A percentile compares a stretch with the other conserved stretches of the same genome.
Conservation (phyloP, 345 rosid species). For the Sonneratia alba region DNA sequence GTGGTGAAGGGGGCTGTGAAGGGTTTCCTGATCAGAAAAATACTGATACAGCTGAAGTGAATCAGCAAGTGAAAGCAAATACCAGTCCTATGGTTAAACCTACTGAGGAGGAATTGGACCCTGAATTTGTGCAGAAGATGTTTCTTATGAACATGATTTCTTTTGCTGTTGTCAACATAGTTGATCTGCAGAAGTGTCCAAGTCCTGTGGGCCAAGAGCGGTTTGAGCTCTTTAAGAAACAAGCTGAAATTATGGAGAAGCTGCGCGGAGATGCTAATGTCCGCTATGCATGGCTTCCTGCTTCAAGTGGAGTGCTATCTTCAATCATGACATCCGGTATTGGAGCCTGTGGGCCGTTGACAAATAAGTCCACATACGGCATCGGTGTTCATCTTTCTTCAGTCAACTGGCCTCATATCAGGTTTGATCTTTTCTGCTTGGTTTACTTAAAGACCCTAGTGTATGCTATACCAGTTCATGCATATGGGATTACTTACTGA, state of each 20-base stretch:
- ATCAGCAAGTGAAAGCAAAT: constrained; percentile 17
- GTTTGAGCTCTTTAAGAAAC: constrained; percentile 63
- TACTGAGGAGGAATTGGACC: constrained; percentile 26
- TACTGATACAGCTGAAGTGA: constrained; percentile 23
- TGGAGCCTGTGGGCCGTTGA: constrained; percentile 50
- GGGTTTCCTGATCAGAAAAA: constrained; percentile 29
- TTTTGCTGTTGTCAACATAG: constrained; percentile 32
- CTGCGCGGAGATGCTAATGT: constrained; percentile 81
- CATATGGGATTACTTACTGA: too few species aligned
- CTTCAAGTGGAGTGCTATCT: constrained; percentile 37
- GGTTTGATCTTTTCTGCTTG: constrained; percentile 28
- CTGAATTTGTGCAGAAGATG: constrained; percentile 32
- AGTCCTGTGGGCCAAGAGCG: constrained; percentile 37
- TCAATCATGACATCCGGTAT: constrained; percentile 47
- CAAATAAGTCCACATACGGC: constrained; percentile 47
- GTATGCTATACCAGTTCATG: too few species aligned
- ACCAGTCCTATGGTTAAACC: constrained; percentile 5
- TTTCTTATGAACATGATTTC: constrained; percentile 43
- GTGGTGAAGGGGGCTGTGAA: constrained; percentile 42
- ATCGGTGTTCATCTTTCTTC: constrained; percentile 71
- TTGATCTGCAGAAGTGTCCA: constrained; percentile 37
- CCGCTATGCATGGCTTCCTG: constrained; percentile 82
- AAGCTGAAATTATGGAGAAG: constrained; percentile 50
- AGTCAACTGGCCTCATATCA: constrained; percentile 39
- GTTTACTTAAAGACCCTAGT: background rate